Base-by-base conservation (phyloP, 768 basidiomycete species). In the Mycena latifolia region DNA sequence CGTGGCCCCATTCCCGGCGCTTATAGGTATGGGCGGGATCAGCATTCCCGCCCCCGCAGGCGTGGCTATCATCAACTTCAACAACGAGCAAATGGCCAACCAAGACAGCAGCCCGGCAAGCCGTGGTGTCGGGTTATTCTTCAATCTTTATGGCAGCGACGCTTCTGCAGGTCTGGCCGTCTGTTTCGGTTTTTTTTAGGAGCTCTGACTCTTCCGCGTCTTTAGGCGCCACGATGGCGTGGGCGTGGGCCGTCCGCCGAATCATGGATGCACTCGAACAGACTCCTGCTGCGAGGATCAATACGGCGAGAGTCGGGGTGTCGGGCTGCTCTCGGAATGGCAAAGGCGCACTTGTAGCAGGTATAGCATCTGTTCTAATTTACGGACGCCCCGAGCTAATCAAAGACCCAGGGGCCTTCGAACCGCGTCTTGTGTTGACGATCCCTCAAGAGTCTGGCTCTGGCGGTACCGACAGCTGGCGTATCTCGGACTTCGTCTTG, bases 391-490 rank as follows among this genome's bases (percentile, higher is more conserved):
- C n/a, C n/a, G n/a, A n/a, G n/a, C 60, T 57, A 20, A 46, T 46
- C 12, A 10, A 14, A 46, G 22, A 66, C n/a, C 22, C 9, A 61
- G 63, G 67, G 15, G 88, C 87, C 28, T 86, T 88, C 72, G 87
- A 88, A 67, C 73, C 78, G 2, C 87, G 87, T 64, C 84, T 89
- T 66, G 85, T 83, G 10, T 78, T 88, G 63, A 88, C 87, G 9
- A 85, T 89, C 69, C 85, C 87, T 10, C 87, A 88, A 73, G 87
- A 88, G 75, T 88, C 87, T 15, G 87, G 88, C 20, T 86, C 86
- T 15, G 87, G 88, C 55, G 87, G 87, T 12, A 82, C 81, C 31
- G 84, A 82, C 20, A 86, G 84, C 77, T 89, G 88, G 88, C 84
- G 88, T 37, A 77, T 89, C 59, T 88, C 86, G 29, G 80, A 84